Percentiles rank a stretch among this genome's conserved stretches.
These are phyloP conservation scores for Phoma sp. DNA, from an alignment of 2,329 filamentous ascomycete genomes.

Conservation along the genomic window DNA sequence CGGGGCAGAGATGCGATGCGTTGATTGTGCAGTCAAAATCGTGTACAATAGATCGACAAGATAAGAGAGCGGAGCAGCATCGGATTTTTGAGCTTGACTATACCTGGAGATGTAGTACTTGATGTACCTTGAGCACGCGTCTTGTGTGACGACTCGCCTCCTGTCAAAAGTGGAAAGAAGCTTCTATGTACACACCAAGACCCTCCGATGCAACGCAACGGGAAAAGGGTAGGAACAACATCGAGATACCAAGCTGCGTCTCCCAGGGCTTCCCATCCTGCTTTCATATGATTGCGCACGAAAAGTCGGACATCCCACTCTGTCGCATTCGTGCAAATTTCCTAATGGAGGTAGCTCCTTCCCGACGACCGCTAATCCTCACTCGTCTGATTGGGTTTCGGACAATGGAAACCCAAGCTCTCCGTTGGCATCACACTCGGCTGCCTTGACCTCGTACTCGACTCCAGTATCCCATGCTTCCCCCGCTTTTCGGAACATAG, in stretches of 20 bases:
- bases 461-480: background rate
- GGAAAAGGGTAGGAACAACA: no score
- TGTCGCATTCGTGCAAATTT: constrained; percentile 13
- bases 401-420: constrained; percentile 3
- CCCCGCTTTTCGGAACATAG: constrained; percentile 12
- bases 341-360: constrained; percentile 2
- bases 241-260: no score
- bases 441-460: background rate
- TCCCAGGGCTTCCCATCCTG: no score
- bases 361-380: background rate
- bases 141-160: no score
- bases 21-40: background rate
- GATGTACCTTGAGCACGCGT: no score
- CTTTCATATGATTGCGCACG: no score
- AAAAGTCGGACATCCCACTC: background rate
- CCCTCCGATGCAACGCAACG: no score
- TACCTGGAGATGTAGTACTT: no score
- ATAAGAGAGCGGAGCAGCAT: background rate
- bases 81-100: no score
- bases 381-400: constrained; percentile 8
- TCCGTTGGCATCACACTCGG: constrained; percentile 6
- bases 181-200: no score
- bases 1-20: background rate
- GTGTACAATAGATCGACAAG: background rate
- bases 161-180: no score